Evolutionary conservation across 208 protist genomes (phyloP).

Genomic region (Phytomonas sp.): DNA sequence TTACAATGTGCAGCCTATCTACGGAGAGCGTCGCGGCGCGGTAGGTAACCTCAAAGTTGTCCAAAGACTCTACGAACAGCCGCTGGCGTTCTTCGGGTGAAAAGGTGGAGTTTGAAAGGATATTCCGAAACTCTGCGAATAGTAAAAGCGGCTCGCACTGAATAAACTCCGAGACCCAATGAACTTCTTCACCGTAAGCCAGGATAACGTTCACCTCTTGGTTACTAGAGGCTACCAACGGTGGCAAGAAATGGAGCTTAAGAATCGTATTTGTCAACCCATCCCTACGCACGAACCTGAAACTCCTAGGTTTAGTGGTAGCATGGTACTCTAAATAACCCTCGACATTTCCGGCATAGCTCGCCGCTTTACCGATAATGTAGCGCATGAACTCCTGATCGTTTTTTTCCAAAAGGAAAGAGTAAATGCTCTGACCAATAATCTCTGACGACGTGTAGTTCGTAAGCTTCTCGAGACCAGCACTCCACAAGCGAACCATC

Average conservation of each 20-base stretch:
- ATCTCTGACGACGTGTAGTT: slow-evolving; percentile 57
- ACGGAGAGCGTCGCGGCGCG: slow-evolving; percentile 65
- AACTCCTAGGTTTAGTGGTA: slow-evolving; percentile 9
- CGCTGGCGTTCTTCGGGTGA: slow-evolving; percentile 55
- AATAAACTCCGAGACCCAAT: slow-evolving; percentile 25
- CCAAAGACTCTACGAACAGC: slow-evolving; percentile 41
- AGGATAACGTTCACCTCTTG: slow-evolving; percentile 61
- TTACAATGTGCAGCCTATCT: slow-evolving; percentile 61
- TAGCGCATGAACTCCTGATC: slow-evolving; percentile 69
- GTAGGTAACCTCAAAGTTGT: slow-evolving; percentile 61
- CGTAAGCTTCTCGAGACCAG: slow-evolving; percentile 44
- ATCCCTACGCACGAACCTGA: slow-evolving; percentile 65
- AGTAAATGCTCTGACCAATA: slow-evolving; percentile 79
- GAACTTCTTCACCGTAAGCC: slow-evolving; percentile 51
- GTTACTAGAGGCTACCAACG: slow-evolving; percentile 38
- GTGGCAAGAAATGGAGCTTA: slow-evolving; percentile 46
- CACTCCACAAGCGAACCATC: slow-evolving; percentile 68
- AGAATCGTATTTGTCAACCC: slow-evolving; percentile 62
- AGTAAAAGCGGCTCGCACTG: slow-evolving; percentile 65
- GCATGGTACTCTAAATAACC: slow-evolving; percentile 26
- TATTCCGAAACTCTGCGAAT: slow-evolving; percentile 38
- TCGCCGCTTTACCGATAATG: slow-evolving; percentile 40
- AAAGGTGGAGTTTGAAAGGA: slow-evolving; percentile 38
- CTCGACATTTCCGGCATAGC: slow-evolving; percentile 58
- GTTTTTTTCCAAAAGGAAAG: slow-evolving; percentile 52